Conservation (phyloP, 768 basidiomycete species). For the Pholiota molesta region DNA sequence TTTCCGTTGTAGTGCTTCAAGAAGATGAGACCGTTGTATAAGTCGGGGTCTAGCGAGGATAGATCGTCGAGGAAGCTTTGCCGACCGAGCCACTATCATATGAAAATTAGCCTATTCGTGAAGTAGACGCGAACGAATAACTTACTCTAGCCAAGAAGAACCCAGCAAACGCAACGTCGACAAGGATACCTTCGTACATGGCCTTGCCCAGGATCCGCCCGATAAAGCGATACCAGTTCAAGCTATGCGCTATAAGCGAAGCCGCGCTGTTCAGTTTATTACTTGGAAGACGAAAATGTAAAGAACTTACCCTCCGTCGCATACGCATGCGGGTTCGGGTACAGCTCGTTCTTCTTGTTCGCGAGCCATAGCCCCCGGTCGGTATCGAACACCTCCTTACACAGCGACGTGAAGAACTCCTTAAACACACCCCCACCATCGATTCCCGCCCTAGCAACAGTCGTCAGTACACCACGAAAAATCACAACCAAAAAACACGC, state of each 20-base stretch:
- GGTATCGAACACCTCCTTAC: constrained; percentile 93
- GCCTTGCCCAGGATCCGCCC: constrained; percentile 96
- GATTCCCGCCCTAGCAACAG: constrained; percentile 78
- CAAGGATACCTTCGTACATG: constrained; percentile 92
- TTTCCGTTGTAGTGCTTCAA: constrained; percentile 90
- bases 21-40: constrained; percentile 91
- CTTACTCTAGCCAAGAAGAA: constrained; percentile 90
- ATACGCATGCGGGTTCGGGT: constrained; percentile 92
- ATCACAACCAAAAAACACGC: constrained; percentile 19
- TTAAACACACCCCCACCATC: constrained; percentile 98
- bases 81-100: constrained; percentile 79
- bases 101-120: no score
- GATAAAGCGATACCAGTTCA: constrained; percentile 93
- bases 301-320: constrained; percentile 74
- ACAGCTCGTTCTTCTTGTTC: constrained; percentile 90
- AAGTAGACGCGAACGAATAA: background rate
- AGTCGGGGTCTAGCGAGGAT: constrained; percentile 85
- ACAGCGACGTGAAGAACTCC: constrained; percentile 92
- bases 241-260: constrained; percentile 64
- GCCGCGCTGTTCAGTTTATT: background rate
- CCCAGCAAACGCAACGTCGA: constrained; percentile 95
- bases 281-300: background rate
- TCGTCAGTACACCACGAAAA: no score
- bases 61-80: constrained; percentile 94
- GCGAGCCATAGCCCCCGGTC: constrained; percentile 93